Base-by-base conservation (phyloP, 257 asterid species). In the Solanum ahanhuiri region DNA sequence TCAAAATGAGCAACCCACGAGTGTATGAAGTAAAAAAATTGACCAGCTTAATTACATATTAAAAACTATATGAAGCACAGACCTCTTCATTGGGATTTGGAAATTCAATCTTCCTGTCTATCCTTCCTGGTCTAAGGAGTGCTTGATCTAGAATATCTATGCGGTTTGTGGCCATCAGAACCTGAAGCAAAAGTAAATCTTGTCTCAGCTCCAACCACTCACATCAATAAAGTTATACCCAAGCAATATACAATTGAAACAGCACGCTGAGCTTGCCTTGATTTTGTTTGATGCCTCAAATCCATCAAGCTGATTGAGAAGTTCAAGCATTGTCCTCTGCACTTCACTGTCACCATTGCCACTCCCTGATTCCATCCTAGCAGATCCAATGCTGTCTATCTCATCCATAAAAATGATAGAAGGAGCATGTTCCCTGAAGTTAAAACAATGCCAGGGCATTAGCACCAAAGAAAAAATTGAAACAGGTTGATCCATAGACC, bases 271-370 rank as follows among this genome's bases (percentile, higher is more conserved):
- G 76, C 58, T 45, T 82, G 93, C 98, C 83, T 96, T 96, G 28
- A 95, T 96, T 92, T 95, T 96, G 83, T 95, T 96, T 63, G 99
- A 96, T 63, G 98, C 98, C 90, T 96, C 99, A 89, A 96, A 96
- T 35, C 99, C 99, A 90, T 96, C 99, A 66, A 96, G 98, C 86
- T 95, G 99, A 89, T 96, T 96, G 82, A 96, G 96, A 90, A 96
- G 98, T 91, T 96, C 99, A 86, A 96, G 86, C 99, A 96, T 95
- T 63, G 98, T 96, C 66, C 98, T 89, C 91, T 96, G 98, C 64
- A 96, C 99, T 90, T 96, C 98, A 92, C 98, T 93, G 77, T 96
- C 98, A 45, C 98, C 98, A 73, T 94, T 95, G 37, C 98, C 98
- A 88, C 96, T 93, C 70, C 98, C 98, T 83, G 98, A 94, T 89